Evolutionary conservation across 164 flowering plant genomes (phyloP).

Genomic region (Chloranthus sessilifolius): DNA sequence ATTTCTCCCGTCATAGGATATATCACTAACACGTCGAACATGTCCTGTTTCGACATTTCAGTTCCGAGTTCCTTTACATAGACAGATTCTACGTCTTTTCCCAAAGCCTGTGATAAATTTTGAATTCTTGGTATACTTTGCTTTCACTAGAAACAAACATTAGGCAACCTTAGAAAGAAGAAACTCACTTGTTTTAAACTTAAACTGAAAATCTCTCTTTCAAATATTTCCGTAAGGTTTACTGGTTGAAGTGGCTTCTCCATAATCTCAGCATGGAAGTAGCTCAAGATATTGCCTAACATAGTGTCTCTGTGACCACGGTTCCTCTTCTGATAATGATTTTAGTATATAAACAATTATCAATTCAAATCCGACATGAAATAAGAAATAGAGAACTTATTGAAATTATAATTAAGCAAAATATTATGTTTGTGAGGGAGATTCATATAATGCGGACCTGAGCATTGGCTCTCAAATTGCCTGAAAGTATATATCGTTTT

Average conservation of each 20-base stretch:
- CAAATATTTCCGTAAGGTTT: conserved; percentile 51
- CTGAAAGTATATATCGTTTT: conserved; percentile 49
- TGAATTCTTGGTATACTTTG: neutral
- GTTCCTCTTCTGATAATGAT: conserved; percentile 60
- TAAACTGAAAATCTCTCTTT: conserved; percentile 66
- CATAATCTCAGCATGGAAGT: conserved; percentile 34
- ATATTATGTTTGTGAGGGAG: neutral
- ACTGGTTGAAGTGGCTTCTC: conserved; percentile 38
- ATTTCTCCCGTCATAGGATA: conserved; percentile 84
- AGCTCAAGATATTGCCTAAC: conserved; percentile 40
- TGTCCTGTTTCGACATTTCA: conserved; percentile 53
- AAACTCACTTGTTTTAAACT: conserved; percentile 69
- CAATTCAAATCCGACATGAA: neutral
- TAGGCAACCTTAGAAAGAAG: neutral
- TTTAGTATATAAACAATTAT: neutral
- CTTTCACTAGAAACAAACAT: neutral
- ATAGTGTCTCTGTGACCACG: conserved; percentile 56
- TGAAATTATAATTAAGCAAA: too few relatives aligned
- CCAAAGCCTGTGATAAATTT: conserved; percentile 52
- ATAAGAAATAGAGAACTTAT: too few relatives aligned
- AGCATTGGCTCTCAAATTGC: conserved; percentile 68
- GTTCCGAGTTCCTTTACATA: conserved; percentile 70
- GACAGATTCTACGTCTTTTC: conserved; percentile 54
- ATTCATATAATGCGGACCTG: conserved; percentile 45
- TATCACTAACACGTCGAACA: conserved; percentile 50